Conservation (phyloP, 306 rosid genomes). For the Rosa lucieae region DNA sequence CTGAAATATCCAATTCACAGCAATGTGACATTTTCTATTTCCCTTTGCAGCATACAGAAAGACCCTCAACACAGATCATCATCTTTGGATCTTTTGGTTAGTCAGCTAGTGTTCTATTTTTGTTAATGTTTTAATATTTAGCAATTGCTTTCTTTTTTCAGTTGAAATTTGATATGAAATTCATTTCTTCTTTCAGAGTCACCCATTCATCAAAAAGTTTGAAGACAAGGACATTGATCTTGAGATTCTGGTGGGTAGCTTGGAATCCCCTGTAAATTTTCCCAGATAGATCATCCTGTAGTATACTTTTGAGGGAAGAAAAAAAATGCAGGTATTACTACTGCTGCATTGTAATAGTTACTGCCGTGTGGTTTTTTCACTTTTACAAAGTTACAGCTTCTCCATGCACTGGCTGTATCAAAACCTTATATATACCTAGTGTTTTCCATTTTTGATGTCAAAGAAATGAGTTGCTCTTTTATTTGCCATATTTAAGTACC, state of each 20-base stretch:
- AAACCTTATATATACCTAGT: neutral
- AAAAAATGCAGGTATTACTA: slow-evolving; percentile 17
- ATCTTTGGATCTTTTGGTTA: slow-evolving; percentile 88
- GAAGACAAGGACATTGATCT: slow-evolving; percentile 94
- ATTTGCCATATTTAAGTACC: neutral
- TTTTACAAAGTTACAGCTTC: neutral
- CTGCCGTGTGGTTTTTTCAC: neutral
- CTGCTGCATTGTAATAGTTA: slow-evolving; percentile 5
- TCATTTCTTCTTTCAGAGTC: slow-evolving; percentile 54
- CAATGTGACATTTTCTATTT: slow-evolving; percentile 16
- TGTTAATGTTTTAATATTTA: neutral
- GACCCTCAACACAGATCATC: slow-evolving; percentile 71
- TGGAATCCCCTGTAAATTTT: slow-evolving; percentile 93
- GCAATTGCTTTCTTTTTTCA: neutral
- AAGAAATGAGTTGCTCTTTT: neutral
- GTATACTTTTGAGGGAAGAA: slow-evolving; percentile 7
- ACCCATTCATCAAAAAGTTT: slow-evolving; percentile 94
- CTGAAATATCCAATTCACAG: neutral
- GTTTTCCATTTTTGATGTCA: slow-evolving; percentile 16
- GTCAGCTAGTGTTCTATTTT: slow-evolving; percentile 23
- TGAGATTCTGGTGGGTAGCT: slow-evolving; percentile 79
- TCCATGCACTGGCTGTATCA: neutral
- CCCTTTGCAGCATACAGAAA: slow-evolving; percentile 80
- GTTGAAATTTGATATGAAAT: slow-evolving; percentile 11
- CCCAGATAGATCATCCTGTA: slow-evolving; percentile 47